Percentiles rank a stretch among this genome's conserved stretches.
Conservation (phyloP, 2,329 filamentous ascomycete genomes). For the Verticillium dahliae region DNA sequence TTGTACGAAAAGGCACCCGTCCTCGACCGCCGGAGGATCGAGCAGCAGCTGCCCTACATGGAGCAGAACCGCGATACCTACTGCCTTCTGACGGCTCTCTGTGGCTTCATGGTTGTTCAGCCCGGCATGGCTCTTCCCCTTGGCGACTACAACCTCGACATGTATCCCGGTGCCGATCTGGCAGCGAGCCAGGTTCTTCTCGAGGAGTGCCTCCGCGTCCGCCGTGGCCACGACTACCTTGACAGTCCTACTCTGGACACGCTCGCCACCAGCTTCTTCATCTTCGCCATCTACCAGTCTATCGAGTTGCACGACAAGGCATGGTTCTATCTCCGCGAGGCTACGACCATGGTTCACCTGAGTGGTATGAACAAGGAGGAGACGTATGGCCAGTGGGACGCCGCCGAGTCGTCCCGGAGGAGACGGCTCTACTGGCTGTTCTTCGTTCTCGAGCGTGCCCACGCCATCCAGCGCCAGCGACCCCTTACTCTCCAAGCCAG, state of each 20-base stretch:
- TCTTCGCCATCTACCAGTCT: conserved; percentile 67
- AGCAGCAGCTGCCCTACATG: conserved; percentile 52
- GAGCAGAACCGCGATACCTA: conserved; percentile 59
- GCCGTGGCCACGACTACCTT: conserved; percentile 56
- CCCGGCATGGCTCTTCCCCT: conserved; percentile 57
- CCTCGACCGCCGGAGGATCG: conserved; percentile 50
- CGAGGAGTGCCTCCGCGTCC: conserved; percentile 59
- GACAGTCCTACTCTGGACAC: conserved; percentile 49
- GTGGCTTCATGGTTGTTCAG: conserved; percentile 63
- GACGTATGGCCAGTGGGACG: conserved; percentile 52
- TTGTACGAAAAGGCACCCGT: conserved; percentile 61
- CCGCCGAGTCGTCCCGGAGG: conserved; percentile 54
- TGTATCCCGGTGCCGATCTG: conserved; percentile 52
- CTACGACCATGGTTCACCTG: conserved; percentile 62
- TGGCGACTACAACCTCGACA: conserved; percentile 49
- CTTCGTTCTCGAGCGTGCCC: conserved; percentile 67
- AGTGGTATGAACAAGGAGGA: conserved; percentile 56
- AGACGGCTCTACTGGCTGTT: conserved; percentile 69
- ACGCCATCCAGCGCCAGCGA: conserved; percentile 63
- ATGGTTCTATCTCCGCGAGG: conserved; percentile 75
- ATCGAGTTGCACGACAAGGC: conserved; percentile 69
- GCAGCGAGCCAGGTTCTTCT: conserved; percentile 60
- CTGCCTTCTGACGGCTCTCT: conserved; percentile 57
- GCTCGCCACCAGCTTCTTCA: conserved; percentile 70
- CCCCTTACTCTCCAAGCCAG: conserved; percentile 65